These are phyloP conservation scores for Colletotrichum sp. DNA, from an alignment of 2,329 filamentous ascomycete species.

Conservation along the genomic window DNA sequence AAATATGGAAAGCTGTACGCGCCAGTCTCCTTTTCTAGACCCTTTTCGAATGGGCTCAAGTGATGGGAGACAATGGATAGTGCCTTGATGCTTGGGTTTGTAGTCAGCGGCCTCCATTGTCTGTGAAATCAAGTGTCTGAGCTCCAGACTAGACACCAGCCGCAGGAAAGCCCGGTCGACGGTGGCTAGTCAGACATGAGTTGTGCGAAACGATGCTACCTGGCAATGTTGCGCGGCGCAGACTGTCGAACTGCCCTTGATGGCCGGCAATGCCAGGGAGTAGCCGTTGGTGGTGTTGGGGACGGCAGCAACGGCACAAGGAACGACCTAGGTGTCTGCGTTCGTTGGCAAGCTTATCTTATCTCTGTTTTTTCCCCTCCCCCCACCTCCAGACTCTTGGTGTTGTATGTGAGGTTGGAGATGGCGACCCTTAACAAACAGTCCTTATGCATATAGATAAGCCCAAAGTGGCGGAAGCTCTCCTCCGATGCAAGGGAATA, in stretches of 20 bases:
- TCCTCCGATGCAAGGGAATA: neutral
- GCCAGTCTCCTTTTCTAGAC: neutral
- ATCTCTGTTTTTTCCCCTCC: neutral
- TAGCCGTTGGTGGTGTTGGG: neutral
- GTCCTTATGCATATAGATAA: conserved; percentile 3
- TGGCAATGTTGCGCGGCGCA: neutral
- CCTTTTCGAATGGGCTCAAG: neutral
- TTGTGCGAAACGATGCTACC: neutral
- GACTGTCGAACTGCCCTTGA: neutral
- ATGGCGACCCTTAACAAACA: conserved; percentile 4
- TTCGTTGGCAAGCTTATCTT: conserved; percentile 2
- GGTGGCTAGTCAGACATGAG: neutral
- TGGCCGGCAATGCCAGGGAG: neutral
- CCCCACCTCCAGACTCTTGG: neutral
- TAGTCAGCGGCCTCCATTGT: neutral
- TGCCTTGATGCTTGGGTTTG: neutral
- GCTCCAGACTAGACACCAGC: neutral
- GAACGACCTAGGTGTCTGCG: neutral
- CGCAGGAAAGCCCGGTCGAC: neutral
- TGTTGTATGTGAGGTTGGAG: neutral
- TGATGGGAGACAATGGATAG: neutral
- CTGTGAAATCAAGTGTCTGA: neutral
- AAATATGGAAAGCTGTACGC: neutral
- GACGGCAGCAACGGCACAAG: neutral
- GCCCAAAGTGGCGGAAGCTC: neutral